Conservation (phyloP, 83 land plant species). For the Thuja plicata region DNA sequence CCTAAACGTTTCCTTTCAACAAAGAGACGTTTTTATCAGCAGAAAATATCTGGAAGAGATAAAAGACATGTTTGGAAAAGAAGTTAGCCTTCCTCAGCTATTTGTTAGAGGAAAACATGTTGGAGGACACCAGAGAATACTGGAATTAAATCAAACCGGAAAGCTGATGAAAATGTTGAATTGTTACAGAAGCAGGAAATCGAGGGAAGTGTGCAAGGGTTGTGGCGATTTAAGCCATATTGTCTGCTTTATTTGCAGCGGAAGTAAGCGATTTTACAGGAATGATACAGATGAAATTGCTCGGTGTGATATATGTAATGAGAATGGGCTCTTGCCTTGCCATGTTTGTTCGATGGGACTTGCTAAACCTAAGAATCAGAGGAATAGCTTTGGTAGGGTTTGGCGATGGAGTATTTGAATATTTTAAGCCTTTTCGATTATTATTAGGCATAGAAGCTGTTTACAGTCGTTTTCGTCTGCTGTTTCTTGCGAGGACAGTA, state of each 20-base stretch:
- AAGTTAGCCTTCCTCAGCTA: background rate
- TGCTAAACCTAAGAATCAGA: background rate
- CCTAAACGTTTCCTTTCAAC: background rate
- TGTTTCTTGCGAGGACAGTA: too few species aligned
- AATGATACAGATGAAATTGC: background rate
- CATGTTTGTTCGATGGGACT: background rate
- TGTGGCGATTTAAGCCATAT: background rate
- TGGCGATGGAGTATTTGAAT: background rate
- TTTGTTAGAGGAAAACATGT: background rate
- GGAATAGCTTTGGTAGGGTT: background rate
- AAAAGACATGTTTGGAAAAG: background rate
- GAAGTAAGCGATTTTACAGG: background rate
- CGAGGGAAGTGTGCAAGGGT: background rate
- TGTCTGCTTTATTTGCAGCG: background rate
- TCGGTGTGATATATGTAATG: background rate
- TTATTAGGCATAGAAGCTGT: too few species aligned
- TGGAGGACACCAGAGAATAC: background rate
- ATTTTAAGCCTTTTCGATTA: too few species aligned
- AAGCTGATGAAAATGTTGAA: background rate
- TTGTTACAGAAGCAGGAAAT: background rate
- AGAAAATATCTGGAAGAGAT: background rate
- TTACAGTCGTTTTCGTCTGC: too few species aligned
- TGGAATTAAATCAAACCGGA: background rate
- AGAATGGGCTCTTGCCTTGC: background rate
- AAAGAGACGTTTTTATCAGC: background rate